Evolutionary conservation across 2,329 filamentous ascomycete species (phyloP), one percentile per base, ranked within the genome.

Genomic region (Sphaerostilbella broomeana): DNA sequence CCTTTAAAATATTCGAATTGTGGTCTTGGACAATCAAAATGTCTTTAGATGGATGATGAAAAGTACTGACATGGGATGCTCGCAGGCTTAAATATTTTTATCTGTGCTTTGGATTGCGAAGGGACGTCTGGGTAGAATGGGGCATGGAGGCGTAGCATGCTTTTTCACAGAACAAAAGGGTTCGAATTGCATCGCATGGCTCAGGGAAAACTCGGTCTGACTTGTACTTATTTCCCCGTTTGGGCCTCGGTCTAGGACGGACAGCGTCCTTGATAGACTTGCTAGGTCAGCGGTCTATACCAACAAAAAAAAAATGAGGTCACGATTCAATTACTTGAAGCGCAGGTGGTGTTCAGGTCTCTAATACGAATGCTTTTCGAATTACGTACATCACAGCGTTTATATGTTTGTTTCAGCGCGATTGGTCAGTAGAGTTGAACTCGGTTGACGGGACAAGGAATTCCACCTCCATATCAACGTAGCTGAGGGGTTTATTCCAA

Each of bases 121-220:
- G 51, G 44, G 49, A 52, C 51, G 55, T 55, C 51, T 51, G 53
- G 56, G 55, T 57, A 57, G 54, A 53, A 56, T 54, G 55, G 56
- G 54, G 49, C 51, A 56, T 53, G 51, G 58, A 55, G 56, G 58
- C 59, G 56, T 55, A 56, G 59, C 57, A 56, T 62, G 56, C 57
- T 60, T 59, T 59, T 59, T 61, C 49, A 54, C 47, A 35, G 44
- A 48, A 44, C 43, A 50, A 54, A 52, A 56, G 50, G 51, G 51
- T 56, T 57, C 51, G 49, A 56, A 60, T 52, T 56, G 59, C 59
- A 62, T 62, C 56, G 58, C 59, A 61, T 60, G 57, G 59, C 58
- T 62, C 56, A 54, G 42, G 55, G 50, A 50, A 55, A 59, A 60
- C 53, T 54, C 56, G 54, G 57, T 61, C 56, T 58, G 57, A 57